A percentile compares a stretch with the other conserved stretches of the same genome.
Conservation (phyloP, 768 basidiomycete species). For the Tulasnella sp. region DNA sequence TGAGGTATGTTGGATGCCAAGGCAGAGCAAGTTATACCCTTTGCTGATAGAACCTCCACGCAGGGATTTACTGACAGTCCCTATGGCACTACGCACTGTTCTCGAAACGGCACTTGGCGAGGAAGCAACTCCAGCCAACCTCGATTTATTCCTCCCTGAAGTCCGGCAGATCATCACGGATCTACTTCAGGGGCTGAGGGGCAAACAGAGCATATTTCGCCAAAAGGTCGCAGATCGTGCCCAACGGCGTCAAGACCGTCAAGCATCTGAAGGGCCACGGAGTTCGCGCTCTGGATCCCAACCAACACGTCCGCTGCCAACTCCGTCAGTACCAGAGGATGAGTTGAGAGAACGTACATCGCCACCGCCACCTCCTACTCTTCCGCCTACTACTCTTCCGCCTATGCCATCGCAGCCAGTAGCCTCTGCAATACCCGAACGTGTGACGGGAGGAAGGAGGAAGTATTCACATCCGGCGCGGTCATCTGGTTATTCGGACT, state of each 20-base stretch:
- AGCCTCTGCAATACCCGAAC: conserved; percentile 7
- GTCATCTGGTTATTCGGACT: too few species aligned
- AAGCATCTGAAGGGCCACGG: conserved; percentile 19
- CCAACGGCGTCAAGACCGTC: conserved; percentile 15
- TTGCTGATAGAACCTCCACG: conserved; percentile 10
- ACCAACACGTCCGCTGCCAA: conserved; percentile 24
- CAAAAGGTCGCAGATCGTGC: conserved; percentile 50
- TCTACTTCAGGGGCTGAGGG: conserved; percentile 85
- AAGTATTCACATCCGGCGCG: not conserved
- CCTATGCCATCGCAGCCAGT: not conserved
- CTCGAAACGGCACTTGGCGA: conserved; percentile 88
- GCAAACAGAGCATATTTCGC: conserved; percentile 82
- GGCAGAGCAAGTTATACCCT: not conserved
- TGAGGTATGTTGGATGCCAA: conserved; percentile 53
- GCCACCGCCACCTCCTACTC: conserved; percentile 8
- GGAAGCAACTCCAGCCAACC: conserved; percentile 72
- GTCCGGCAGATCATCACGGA: conserved; percentile 89
- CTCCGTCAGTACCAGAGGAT: conserved; percentile 19
- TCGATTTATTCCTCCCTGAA: conserved; percentile 79
- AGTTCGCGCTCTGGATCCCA: conserved; percentile 39
- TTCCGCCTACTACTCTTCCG: conserved; percentile 6
- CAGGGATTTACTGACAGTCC: conserved; percentile 81
- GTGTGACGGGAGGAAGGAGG: not conserved
- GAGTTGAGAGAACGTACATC: conserved; percentile 3
- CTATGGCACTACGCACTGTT: conserved; percentile 75